These are phyloP conservation scores for Eucalyptus melliodora DNA, from an alignment of 345 rosid species.

Conservation along the genomic window DNA sequence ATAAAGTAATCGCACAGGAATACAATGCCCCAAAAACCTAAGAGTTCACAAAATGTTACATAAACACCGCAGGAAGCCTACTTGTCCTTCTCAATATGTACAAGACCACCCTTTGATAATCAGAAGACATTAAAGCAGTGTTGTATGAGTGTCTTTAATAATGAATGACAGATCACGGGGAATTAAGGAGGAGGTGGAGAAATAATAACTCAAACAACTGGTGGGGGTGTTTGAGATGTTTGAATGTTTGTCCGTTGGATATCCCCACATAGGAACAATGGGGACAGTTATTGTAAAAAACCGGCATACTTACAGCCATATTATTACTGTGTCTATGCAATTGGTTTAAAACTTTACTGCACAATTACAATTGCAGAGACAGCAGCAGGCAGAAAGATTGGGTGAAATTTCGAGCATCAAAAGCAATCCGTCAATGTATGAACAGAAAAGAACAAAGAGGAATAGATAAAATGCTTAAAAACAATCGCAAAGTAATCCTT, in stretches of 20 bases:
- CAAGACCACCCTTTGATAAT: not conserved
- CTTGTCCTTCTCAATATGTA: not conserved
- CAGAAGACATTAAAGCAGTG: not conserved
- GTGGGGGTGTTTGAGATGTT: not conserved
- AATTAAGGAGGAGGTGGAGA: not conserved
- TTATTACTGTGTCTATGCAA: not conserved
- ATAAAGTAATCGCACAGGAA: not conserved
- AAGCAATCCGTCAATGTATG: too few relatives aligned
- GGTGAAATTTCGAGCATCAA: rapidly evolving
- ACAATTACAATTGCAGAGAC: not conserved
- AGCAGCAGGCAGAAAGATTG: not conserved
- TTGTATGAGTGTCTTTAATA: not conserved
- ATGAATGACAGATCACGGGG: not conserved
- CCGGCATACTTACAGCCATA: not conserved
- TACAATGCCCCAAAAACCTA: not conserved
- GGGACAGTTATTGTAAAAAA: not conserved
- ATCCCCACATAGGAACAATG: not conserved
- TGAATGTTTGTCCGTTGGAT: not conserved
- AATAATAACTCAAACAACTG: not conserved
- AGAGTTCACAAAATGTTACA: not conserved
- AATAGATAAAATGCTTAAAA: too few relatives aligned
- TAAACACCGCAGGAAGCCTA: not conserved
- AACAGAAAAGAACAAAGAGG: too few relatives aligned
- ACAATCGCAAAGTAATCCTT: too few relatives aligned
- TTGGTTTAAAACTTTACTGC: not conserved